A percentile compares a stretch with the other conserved stretches of the same genome.
These are phyloP conservation scores for Lipomyces spencermartinsiae DNA, from an alignment of 805 yeast genomes.

Conservation along the genomic window DNA sequence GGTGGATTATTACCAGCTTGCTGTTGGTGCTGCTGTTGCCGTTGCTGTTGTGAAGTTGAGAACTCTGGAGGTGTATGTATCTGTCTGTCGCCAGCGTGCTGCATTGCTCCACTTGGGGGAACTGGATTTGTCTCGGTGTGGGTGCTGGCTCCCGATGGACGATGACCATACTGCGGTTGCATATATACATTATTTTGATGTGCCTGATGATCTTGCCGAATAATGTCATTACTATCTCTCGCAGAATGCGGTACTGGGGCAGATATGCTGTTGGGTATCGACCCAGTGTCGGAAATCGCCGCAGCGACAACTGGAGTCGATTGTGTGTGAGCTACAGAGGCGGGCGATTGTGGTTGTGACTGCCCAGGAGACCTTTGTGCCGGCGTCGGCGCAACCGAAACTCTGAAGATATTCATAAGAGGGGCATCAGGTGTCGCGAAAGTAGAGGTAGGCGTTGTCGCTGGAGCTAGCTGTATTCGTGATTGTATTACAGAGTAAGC, in stretches of 20 bases:
- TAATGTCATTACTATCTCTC: not conserved
- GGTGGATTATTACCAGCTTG: not conserved
- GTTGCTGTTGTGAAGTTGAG: not conserved
- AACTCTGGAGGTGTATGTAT: not conserved
- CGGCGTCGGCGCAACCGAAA: not conserved
- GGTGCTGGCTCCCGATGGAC: not conserved
- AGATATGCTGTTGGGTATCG: not conserved
- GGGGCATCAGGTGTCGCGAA: conserved; percentile 14
- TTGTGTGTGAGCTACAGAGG: not conserved
- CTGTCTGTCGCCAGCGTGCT: no score
- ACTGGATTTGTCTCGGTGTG: not conserved
- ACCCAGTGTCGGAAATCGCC: not conserved
- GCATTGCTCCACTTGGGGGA: not conserved
- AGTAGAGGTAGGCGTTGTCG: conserved; percentile 6
- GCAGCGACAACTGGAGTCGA: not conserved
- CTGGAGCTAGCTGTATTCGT: not conserved
- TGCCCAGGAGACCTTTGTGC: not conserved
- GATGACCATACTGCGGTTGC: not conserved
- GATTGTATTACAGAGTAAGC: not conserved
- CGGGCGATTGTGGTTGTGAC: not conserved
- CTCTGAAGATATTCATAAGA: conserved; percentile 15
- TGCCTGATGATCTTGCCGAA: not conserved
- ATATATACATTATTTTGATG: not conserved
- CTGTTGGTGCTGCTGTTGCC: not conserved
- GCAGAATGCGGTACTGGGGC: not conserved